Evolutionary conservation across 768 basidiomycete genomes (phyloP), one percentile per base, ranked within the genome.

Genomic region (Tulasnella sp.): DNA sequence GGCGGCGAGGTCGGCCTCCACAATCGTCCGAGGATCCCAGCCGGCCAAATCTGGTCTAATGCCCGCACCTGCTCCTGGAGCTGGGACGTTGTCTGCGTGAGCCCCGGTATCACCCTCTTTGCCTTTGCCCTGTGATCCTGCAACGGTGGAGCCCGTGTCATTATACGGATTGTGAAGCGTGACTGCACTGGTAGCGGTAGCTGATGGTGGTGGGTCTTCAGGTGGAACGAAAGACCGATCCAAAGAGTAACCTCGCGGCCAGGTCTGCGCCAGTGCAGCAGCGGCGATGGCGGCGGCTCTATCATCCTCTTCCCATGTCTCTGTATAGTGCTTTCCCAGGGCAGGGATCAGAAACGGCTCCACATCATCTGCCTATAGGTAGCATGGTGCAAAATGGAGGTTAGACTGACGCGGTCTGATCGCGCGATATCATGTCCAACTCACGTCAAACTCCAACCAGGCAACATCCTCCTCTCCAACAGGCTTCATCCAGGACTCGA

Each of bases 381-480:
- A 48, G 4, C n/a, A n/a, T n/a, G n/a, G n/a, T n/a, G n/a, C n/a
- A n/a, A n/a, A n/a, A n/a, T n/a, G n/a, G 17, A 21, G 19, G 21
- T 9, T 19, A n/a, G n/a, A n/a, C n/a, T n/a, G n/a, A n/a, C n/a
- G n/a, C n/a, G n/a, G n/a, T n/a, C n/a, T n/a, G n/a, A n/a, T n/a
- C n/a, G n/a, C n/a, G n/a, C n/a, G n/a, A n/a, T n/a, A n/a, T n/a
- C n/a, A n/a, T n/a, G n/a, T n/a, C n/a, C n/a, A n/a, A n/a, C 72
- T 48, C 45, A 80, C 88, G 10, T 85, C 84, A 67, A 88, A 88
- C 61, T 90, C 87, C 54, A 99, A 77, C 71, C 92, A 94, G 2
- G 95, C 95, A 27, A 98, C 74, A 68, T 99, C 96, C 71, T 98
- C 96, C 72, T 98, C 96, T 63, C 86, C 86, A 45, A 97, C 83